These are phyloP conservation scores for Fistulifera pelliculosa DNA, from an alignment of 108 stramenopile genomes.

Conservation along the genomic window DNA sequence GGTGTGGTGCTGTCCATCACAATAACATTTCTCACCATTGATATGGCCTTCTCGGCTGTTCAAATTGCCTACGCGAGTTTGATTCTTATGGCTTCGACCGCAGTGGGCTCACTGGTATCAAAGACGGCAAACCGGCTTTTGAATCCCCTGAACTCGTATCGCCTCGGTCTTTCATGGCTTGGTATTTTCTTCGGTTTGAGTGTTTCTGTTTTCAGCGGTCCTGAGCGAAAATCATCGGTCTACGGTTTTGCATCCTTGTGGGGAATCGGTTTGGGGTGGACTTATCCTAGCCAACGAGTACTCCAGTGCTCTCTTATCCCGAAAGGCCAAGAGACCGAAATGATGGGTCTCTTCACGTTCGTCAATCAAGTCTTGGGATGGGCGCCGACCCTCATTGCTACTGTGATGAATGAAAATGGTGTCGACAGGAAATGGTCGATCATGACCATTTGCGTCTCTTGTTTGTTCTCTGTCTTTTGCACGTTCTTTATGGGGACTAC, in stretches of 20 bases:
- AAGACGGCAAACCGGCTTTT: neutral
- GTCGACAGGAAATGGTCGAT: constrained; percentile 31
- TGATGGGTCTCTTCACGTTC: constrained; percentile 66
- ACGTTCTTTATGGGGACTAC: constrained; percentile 24
- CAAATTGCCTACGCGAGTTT: constrained; percentile 52
- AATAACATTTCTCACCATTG: constrained; percentile 37
- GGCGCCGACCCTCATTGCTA: constrained; percentile 65
- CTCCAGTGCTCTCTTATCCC: constrained; percentile 51
- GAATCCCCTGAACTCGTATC: constrained; percentile 32
- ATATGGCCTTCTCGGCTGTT: constrained; percentile 28
- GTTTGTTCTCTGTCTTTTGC: constrained; percentile 12
- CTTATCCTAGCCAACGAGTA: constrained; percentile 51
- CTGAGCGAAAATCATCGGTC: constrained; percentile 28
- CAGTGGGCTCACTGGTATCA: constrained; percentile 7
- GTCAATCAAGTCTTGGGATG: constrained; percentile 53
- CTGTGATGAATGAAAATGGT: constrained; percentile 55
- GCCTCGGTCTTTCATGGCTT: constrained; percentile 23
- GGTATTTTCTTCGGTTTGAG: constrained; percentile 11
- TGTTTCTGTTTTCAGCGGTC: constrained; percentile 31
- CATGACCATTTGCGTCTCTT: constrained; percentile 16
- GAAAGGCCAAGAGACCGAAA: constrained; percentile 64
- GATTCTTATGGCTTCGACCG: constrained; percentile 19
- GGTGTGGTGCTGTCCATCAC: constrained; percentile 26
- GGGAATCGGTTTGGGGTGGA: constrained; percentile 68
- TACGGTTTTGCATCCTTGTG: constrained; percentile 59